Evolutionary conservation across 495 filamentous ascomycete genomes (phyloP).

Genomic region (Xylaria scruposa): DNA sequence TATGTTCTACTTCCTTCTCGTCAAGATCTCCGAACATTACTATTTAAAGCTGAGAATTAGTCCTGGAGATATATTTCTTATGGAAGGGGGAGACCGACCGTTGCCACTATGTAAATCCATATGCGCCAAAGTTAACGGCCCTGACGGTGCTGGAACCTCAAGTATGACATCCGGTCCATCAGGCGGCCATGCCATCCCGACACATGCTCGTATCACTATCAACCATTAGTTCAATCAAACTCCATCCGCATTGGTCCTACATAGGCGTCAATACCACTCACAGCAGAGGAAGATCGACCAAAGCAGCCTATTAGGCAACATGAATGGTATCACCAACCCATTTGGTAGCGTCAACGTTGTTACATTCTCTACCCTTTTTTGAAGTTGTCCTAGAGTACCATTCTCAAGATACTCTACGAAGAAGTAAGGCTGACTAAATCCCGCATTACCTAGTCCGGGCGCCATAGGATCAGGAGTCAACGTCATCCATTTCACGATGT

Average conservation of each 20-base stretch:
- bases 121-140: constrained; percentile 9
- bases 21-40: constrained; percentile 6
- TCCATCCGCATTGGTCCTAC: too few relatives aligned
- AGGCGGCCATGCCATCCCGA: constrained; percentile 17
- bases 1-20: not conserved
- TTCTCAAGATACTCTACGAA: not conserved
- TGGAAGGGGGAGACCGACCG: not conserved
- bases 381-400: not conserved
- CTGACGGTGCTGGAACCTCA: not conserved
- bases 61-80: not conserved
- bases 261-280: not conserved
- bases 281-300: constrained; percentile 4
- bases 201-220: constrained; percentile 9
- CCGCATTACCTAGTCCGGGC: not conserved
- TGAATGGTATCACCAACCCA: constrained; percentile 8
- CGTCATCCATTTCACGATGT: not conserved
- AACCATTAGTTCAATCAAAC: not conserved
- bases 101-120: constrained; percentile 5
- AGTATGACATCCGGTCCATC: not conserved
- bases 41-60: not conserved
- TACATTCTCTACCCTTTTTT: constrained; percentile 1
- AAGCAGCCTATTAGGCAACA: constrained; percentile 10
- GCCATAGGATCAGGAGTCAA: constrained; percentile 13
- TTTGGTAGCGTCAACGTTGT: not conserved
- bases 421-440: constrained; percentile 7